Base-by-base conservation (phyloP, 805 yeast species). In the Kodamaea restingae region DNA sequence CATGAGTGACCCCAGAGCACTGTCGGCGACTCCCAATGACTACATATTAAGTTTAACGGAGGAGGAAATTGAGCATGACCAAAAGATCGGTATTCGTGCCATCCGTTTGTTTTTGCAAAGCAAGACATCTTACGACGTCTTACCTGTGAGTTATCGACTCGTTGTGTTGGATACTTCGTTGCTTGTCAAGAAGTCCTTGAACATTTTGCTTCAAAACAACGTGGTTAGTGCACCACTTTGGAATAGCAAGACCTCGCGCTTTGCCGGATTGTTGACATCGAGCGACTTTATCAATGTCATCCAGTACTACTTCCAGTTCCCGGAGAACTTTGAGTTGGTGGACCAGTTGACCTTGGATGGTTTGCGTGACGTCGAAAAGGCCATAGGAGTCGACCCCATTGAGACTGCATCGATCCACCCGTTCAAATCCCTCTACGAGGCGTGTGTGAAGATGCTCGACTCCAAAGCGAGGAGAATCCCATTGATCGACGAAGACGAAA, bases 191-290 rank as follows among this genome's bases (percentile, higher is more conserved):
- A 88, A 91, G 58, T 85, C 96, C 4, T 71, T 93, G 54, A 88
- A 88, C 48, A 90, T 95, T 20, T 65, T 93, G 44, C 70, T 93
- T 38, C 98, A 93, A 58, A 93, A 93, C 61, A 86, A 87, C 57
- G 88, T 93, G 54, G 97, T 93, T 22, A 83, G 95, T 39, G 98
- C 98, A 4, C 98, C 99, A 2, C 69, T 93, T 38, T 93, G 99
- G 99, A 86, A 91, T 62, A 83, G 91, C 42, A 77, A 83, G 54
- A 79, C 85, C 11, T 84, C 95, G 11, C 74, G 84, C 53, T 93
- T 93, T 69, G 97, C 97, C 2, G 99, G 99, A 3, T 74, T 93
- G 45, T 70, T 93, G 52, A 93, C 98, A 3, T 80, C 95, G 12
- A 78, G 85, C 29, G 98, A 93, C 65, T 93, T 88, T 61, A 85